Evolutionary conservation across 108 stramenopile species (phyloP).

Genomic region (Nitzschia putrida): DNA sequence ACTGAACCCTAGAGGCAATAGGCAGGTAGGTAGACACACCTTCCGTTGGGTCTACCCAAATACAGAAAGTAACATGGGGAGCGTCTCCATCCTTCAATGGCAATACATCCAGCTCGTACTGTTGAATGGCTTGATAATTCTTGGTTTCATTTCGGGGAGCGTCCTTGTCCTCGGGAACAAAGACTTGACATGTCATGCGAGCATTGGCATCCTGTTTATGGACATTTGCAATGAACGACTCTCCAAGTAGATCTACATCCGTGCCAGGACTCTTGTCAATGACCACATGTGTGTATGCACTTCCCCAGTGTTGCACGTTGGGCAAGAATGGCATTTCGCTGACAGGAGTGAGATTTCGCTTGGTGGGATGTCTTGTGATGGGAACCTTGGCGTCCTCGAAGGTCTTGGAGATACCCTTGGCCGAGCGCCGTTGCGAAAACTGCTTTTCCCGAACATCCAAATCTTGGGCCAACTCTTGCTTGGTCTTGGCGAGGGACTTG

Average conservation of each 20-base stretch:
- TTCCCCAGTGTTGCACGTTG: slow-evolving; percentile 74
- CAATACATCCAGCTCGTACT: slow-evolving; percentile 81
- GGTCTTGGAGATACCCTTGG: slow-evolving; percentile 37
- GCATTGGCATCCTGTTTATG: slow-evolving; percentile 54
- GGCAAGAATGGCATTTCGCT: slow-evolving; percentile 72
- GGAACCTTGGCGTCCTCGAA: slow-evolving; percentile 29
- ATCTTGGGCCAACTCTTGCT: slow-evolving; percentile 49
- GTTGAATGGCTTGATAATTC: slow-evolving; percentile 58
- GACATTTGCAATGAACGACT: slow-evolving; percentile 78
- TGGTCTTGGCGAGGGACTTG: slow-evolving; percentile 76
- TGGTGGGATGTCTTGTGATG: slow-evolving; percentile 55
- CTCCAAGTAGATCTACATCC: slow-evolving; percentile 30
- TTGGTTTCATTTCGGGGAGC: slow-evolving; percentile 2
- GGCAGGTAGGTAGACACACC: slow-evolving; percentile 57
- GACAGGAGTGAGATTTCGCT: slow-evolving; percentile 59
- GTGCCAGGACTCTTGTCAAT: slow-evolving; percentile 69
- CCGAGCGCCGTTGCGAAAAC: slow-evolving; percentile 46
- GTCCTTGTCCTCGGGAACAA: slow-evolving; percentile 38
- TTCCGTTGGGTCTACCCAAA: slow-evolving; percentile 49
- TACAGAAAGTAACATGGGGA: slow-evolving; percentile 71
- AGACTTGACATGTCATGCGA: slow-evolving; percentile 81
- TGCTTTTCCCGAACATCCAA: slow-evolving; percentile 47
- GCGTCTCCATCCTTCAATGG: slow-evolving; percentile 76
- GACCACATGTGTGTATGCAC: slow-evolving; percentile 80
- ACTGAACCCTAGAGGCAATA: slow-evolving; percentile 72